Conservation (phyloP, 2,329 filamentous ascomycete species). For the Fusarium humuli region DNA sequence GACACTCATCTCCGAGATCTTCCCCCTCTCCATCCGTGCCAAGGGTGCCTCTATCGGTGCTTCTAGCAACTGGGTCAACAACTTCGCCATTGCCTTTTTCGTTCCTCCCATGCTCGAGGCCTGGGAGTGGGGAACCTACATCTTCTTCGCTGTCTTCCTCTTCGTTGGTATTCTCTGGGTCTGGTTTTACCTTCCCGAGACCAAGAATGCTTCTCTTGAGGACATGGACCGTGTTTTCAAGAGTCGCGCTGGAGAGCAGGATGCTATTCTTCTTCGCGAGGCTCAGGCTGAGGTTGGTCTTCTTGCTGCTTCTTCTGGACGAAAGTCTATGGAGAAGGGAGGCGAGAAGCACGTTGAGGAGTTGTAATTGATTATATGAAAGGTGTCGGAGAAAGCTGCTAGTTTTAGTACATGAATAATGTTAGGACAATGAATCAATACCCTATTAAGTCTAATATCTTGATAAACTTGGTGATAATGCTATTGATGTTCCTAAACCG, state of each 20-base stretch:
- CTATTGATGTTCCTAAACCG: rapidly evolving
- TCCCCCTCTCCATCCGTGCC: conserved; percentile 57
- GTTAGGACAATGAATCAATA: neutral
- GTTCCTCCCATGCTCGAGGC: conserved; percentile 55
- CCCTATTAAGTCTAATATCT: too few relatives aligned
- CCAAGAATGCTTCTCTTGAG: conserved; percentile 66
- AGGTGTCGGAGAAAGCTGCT: neutral
- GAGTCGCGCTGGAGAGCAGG: conserved; percentile 50
- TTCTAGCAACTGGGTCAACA: conserved; percentile 59
- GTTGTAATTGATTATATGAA: neutral
- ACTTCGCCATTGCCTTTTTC: conserved; percentile 61
- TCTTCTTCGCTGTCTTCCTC: conserved; percentile 67
- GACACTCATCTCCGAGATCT: conserved; percentile 62
- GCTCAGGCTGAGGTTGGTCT: conserved; percentile 42
- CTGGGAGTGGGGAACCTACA: conserved; percentile 64
- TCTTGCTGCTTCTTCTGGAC: neutral
- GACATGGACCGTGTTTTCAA: conserved; percentile 66
- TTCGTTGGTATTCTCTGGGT: conserved; percentile 60
- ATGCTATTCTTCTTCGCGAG: conserved; percentile 37
- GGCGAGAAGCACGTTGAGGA: conserved; percentile 25
- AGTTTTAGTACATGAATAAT: neutral
- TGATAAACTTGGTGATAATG: too few relatives aligned
- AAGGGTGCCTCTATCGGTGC: conserved; percentile 58
- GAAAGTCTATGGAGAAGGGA: conserved; percentile 15
- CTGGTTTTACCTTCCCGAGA: conserved; percentile 65